These are phyloP conservation scores for Cruciata laevipes DNA, from an alignment of 257 asterid genomes.

Conservation along the genomic window DNA sequence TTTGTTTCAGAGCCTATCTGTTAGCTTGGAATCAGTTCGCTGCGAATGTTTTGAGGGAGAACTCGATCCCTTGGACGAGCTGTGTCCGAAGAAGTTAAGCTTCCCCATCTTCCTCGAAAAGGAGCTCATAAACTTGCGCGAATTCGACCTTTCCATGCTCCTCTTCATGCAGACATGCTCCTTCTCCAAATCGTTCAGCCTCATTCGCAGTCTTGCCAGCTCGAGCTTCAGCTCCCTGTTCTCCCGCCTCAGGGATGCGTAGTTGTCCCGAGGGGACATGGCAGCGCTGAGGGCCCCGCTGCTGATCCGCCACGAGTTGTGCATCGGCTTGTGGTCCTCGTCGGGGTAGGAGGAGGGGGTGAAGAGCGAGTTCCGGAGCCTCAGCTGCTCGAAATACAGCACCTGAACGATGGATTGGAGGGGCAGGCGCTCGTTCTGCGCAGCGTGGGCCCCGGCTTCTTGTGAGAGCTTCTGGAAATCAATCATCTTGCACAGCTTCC, in stretches of 20 bases:
- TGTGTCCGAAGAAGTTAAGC: slow-evolving; percentile 56
- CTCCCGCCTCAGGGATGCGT: slow-evolving; percentile 84
- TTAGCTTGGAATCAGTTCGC: slow-evolving; percentile 59
- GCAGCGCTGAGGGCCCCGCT: slow-evolving; percentile 92
- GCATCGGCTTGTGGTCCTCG: slow-evolving; percentile 75
- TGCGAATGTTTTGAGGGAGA: slow-evolving; percentile 81
- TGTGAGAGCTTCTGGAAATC: slow-evolving; percentile 86
- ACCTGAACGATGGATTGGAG: slow-evolving; percentile 92
- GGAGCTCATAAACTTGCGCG: slow-evolving; percentile 64
- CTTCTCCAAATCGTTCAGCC: slow-evolving; percentile 83
- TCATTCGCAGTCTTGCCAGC: slow-evolving; percentile 82
- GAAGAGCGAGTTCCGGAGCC: slow-evolving; percentile 63
- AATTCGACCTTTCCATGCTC: slow-evolving; percentile 65
- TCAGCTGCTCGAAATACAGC: slow-evolving; percentile 78
- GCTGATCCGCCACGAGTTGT: slow-evolving; percentile 77
- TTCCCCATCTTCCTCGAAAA: slow-evolving; percentile 69
- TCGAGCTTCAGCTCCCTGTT: slow-evolving; percentile 90
- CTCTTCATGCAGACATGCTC: slow-evolving; percentile 95
- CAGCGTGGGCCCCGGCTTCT: slow-evolving; percentile 96
- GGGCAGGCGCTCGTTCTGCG: slow-evolving; percentile 93
- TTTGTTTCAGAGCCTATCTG: slow-evolving; percentile 42
- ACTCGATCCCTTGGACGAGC: slow-evolving; percentile 63
- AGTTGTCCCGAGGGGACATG: slow-evolving; percentile 88
- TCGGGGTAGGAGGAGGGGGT: slow-evolving; percentile 69
- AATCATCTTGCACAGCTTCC: slow-evolving; percentile 69